These are phyloP conservation scores for Solanum etuberosum DNA, from an alignment of 257 asterid genomes.

Conservation along the genomic window DNA sequence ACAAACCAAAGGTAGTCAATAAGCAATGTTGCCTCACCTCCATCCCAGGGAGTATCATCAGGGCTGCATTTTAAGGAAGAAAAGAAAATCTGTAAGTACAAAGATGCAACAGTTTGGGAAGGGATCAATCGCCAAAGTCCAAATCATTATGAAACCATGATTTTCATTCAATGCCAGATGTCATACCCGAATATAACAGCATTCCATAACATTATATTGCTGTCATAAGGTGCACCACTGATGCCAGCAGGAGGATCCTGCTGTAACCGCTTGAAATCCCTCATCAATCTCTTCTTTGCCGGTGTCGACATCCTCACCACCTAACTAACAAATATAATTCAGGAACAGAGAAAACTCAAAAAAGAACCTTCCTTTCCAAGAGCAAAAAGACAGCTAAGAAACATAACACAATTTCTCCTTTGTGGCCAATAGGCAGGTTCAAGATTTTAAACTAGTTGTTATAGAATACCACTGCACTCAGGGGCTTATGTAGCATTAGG, in stretches of 20 bases:
- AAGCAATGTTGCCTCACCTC: slow-evolving; percentile 41
- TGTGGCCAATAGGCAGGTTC: not conserved
- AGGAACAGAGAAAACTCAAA: not conserved
- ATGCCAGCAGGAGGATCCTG: slow-evolving; percentile 90
- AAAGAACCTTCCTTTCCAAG: not conserved
- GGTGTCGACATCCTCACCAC: slow-evolving; percentile 61
- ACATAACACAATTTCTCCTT: not conserved
- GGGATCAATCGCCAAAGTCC: not conserved
- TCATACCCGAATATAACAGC: slow-evolving; percentile 76
- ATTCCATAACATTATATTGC: slow-evolving; percentile 86
- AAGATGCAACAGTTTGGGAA: not conserved
- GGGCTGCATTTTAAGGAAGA: slow-evolving; percentile 39
- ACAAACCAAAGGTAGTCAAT: not conserved
- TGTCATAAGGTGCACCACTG: slow-evolving; percentile 76
- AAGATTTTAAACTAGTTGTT: not conserved
- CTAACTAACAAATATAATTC: not conserved
- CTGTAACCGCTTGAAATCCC: slow-evolving; percentile 81
- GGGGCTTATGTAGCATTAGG: not conserved
- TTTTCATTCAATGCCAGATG: not conserved
- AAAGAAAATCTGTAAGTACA: not conserved
- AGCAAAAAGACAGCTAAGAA: not conserved
- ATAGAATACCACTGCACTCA: not conserved
- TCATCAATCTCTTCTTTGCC: slow-evolving; percentile 76
- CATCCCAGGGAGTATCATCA: slow-evolving; percentile 91
- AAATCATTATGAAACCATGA: not conserved